A percentile compares a stretch with the other conserved stretches of the same genome.
Conservation (phyloP, 2,329 filamentous ascomycete species). For the Neofusicoccum cordaticola region DNA sequence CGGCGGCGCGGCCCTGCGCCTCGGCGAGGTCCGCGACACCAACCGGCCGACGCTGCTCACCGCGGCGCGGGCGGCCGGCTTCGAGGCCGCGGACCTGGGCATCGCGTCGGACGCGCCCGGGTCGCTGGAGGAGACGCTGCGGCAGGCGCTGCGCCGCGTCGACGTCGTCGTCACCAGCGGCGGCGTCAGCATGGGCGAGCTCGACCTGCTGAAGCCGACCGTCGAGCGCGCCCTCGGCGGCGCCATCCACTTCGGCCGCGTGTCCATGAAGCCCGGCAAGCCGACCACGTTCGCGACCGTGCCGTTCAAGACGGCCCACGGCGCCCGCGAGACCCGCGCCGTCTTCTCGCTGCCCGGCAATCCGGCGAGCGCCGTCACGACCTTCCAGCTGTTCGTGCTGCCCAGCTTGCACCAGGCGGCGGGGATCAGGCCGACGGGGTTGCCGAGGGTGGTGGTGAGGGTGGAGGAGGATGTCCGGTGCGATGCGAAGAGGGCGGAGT, state of each 20-base stretch:
- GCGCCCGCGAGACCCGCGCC: conserved; percentile 60
- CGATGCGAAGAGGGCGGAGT: conserved; percentile 78
- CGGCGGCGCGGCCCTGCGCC: conserved; percentile 48
- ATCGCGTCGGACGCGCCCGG: conserved; percentile 75
- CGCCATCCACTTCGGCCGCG: conserved; percentile 92
- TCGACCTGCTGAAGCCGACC: conserved; percentile 93
- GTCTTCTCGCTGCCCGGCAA: conserved; percentile 94
- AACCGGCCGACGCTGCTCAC: conserved; percentile 86
- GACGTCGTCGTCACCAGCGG: conserved; percentile 90
- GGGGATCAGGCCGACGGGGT: conserved; percentile 65
- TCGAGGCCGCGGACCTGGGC: conserved; percentile 77
- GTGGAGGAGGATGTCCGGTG: conserved; percentile 70
- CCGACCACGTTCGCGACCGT: conserved; percentile 95
- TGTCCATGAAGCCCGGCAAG: conserved; percentile 97
- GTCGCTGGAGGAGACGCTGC: conserved; percentile 72
- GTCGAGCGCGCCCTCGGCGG: conserved; percentile 87
- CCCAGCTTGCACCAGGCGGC: conserved; percentile 76
- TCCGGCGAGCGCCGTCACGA: conserved; percentile 87
- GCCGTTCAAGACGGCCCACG: conserved; percentile 52
- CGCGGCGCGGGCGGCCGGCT: conserved; percentile 71
- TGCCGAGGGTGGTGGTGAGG: conserved; percentile 69
- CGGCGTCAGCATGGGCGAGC: conserved; percentile 95
- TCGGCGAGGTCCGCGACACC: conserved; percentile 89
- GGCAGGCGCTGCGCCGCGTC: conserved; percentile 67
- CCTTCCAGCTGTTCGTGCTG: conserved; percentile 89